Conservation (phyloP, 768 basidiomycete genomes). For the Strobilomyces dryophilus region DNA sequence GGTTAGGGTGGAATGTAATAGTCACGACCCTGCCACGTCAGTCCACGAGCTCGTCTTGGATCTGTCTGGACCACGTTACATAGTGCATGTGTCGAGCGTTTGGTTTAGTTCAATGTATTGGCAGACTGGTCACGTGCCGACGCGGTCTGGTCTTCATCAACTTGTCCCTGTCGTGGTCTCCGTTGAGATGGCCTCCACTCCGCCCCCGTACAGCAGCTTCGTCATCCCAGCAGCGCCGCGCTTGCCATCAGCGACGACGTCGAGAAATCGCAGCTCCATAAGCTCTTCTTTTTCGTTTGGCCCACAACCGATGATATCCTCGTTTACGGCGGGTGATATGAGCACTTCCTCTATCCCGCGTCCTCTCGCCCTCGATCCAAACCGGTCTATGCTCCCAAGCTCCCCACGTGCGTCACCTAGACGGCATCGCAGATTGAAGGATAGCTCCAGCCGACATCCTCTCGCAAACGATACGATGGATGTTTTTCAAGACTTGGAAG, state of each 20-base stretch:
- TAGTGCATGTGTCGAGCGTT: background rate
- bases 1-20: slow-evolving; percentile 42
- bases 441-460: slow-evolving; percentile 57
- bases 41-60: background rate
- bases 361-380: slow-evolving; percentile 70
- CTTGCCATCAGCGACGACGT: slow-evolving; percentile 50
- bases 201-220: slow-evolving; percentile 44
- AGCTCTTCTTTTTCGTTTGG: slow-evolving; percentile 83
- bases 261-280: slow-evolving; percentile 62
- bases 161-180: background rate
- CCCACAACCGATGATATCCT: slow-evolving; percentile 70
- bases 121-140: slow-evolving; percentile 16
- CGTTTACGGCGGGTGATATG: slow-evolving; percentile 61
- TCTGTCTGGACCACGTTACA: background rate
- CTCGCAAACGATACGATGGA: slow-evolving; percentile 74
- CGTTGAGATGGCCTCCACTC: slow-evolving; percentile 38
- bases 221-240: slow-evolving; percentile 45
- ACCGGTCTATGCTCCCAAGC: slow-evolving; percentile 68
- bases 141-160: background rate
- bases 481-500: slow-evolving; percentile 66
- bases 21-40: background rate
- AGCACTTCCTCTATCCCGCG: slow-evolving; percentile 54
- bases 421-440: slow-evolving; percentile 50
- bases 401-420: slow-evolving; percentile 73
- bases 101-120: background rate